A percentile compares a stretch with the other conserved stretches of the same genome.
Evolutionary conservation across 2,329 filamentous ascomycete genomes (phyloP).

Genomic region (Didymella pinodella): DNA sequence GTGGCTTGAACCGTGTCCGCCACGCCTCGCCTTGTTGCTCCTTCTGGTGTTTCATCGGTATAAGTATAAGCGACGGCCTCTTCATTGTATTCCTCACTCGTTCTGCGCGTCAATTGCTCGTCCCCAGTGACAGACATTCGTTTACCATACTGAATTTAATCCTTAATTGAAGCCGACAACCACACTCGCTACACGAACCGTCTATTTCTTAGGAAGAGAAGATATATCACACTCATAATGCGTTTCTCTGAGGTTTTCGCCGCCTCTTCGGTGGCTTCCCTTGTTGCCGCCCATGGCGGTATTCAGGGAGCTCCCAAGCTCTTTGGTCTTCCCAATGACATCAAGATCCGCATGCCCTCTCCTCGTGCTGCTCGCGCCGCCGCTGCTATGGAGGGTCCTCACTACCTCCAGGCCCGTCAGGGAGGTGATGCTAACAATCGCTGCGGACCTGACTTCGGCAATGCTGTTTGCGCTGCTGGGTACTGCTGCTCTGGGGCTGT

Average conservation of each 20-base stretch:
- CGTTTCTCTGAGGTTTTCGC: constrained; percentile 42
- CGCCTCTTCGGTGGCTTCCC: constrained; percentile 38
- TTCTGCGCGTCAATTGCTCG: constrained; percentile 37
- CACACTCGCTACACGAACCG: constrained; percentile 28
- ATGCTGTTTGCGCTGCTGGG: constrained; percentile 40
- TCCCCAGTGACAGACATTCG: constrained; percentile 39
- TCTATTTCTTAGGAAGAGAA: constrained; percentile 8
- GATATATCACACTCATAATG: constrained; percentile 32
- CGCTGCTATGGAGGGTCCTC: constrained; percentile 20
- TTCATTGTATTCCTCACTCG: constrained; percentile 24
- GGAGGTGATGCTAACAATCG: constrained; percentile 40
- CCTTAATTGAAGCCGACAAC: constrained; percentile 27
- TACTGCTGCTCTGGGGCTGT: constrained; percentile 48
- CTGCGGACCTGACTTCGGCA: constrained; percentile 37
- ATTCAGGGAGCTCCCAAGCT: constrained; percentile 44
- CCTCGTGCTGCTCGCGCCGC: constrained; percentile 31
- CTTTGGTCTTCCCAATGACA: constrained; percentile 42
- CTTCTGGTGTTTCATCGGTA: constrained; percentile 24
- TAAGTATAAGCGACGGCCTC: constrained; percentile 31
- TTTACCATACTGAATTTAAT: constrained; percentile 27
- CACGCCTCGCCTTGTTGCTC: constrained; percentile 26
- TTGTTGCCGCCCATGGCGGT: constrained; percentile 45
- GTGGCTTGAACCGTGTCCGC: constrained; percentile 29
- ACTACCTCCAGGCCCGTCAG: constrained; percentile 41
- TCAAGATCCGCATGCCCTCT: constrained; percentile 44